phyloP scores from a whole-genome alignment of 2,329 filamentous ascomycete genomes.

The Colletotrichum sp. region DNA sequence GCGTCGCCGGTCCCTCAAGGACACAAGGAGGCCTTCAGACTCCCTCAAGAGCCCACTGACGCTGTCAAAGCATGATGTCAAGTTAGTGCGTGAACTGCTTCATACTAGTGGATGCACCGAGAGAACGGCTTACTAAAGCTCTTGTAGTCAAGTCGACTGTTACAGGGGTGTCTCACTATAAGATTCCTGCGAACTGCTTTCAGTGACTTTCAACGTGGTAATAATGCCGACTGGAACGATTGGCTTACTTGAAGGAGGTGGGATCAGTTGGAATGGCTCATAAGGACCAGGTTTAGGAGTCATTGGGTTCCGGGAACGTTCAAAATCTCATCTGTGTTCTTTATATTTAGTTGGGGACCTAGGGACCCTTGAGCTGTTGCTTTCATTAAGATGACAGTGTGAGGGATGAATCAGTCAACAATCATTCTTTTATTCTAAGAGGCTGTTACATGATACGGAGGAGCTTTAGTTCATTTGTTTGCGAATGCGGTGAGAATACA shows the following conservation, averaged over 20 bases:
- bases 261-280: not conserved
- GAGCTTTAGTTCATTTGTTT: not conserved
- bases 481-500: rapidly evolving
- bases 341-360: not conserved
- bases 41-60: not conserved
- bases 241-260: not conserved
- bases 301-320: not conserved
- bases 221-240: not conserved
- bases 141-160: not conserved
- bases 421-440: not conserved
- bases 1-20: not conserved
- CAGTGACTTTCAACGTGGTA: not conserved
- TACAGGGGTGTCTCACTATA: not conserved
- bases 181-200: not conserved
- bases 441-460: not conserved
- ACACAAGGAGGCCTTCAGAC: not conserved
- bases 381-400: not conserved
- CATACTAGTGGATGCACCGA: not conserved
- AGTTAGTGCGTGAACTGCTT: not conserved
- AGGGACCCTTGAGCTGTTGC: not conserved
- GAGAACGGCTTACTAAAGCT: not conserved
- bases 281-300: not conserved
- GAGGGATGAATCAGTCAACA: rapidly evolving
- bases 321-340: not conserved
- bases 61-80: not conserved